Evolutionary conservation across 805 yeast genomes (phyloP).

Genomic region (Hagleromyces aurorensis): DNA sequence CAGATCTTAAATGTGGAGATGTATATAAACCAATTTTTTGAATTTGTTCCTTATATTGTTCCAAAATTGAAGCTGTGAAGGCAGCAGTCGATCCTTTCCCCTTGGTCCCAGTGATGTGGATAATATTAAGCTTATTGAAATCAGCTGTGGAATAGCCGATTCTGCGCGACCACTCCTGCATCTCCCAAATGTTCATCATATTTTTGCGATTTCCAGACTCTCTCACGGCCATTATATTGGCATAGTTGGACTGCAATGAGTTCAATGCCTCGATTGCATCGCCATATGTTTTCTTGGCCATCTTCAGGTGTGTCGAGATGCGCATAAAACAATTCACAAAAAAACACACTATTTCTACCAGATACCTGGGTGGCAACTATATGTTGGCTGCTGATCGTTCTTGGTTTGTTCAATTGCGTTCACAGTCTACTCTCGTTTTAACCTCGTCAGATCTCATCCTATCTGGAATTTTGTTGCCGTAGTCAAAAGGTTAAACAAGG

Average conservation of each 20-base stretch:
- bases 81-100: conserved; percentile 99
- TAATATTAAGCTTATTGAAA: conserved; percentile 64
- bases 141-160: conserved; percentile 61
- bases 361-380: no score
- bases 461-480: no score
- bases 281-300: conserved; percentile 28
- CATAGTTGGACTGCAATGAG: conserved; percentile 83
- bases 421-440: no score
- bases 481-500: no score
- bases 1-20: conserved; percentile 90
- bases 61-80: conserved; percentile 72
- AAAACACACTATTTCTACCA: no score
- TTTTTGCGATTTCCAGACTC: conserved; percentile 59
- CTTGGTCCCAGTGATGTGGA: conserved; percentile 95
- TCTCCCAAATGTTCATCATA: conserved; percentile 71
- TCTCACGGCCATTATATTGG: conserved; percentile 76
- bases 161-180: conserved; percentile 70
- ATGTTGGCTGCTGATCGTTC: no score
- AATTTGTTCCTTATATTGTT: conserved; percentile 42
- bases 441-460: no score
- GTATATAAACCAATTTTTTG: conserved; percentile 84
- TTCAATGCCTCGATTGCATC: conserved; percentile 86
- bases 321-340: no score
- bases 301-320: conserved; percentile 13
- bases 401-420: no score